phyloP scores from a whole-genome alignment of 371 early-diverging fungal genomes.

The Mucor velutinosus region DNA sequence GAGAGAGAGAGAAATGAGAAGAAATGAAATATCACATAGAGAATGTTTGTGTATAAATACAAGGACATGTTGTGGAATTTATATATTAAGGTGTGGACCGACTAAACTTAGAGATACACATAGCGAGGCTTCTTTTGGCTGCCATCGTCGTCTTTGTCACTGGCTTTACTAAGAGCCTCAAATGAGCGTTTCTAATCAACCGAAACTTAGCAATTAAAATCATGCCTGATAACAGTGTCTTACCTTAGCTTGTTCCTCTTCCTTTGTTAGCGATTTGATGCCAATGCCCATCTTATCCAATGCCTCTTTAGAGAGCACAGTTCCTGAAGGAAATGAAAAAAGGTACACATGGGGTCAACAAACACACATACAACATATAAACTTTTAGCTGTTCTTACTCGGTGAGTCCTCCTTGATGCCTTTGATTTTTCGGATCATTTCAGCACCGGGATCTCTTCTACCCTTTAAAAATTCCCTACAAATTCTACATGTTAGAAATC shows the following conservation, averaged over 20 bases:
- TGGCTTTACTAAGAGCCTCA: constrained; percentile 29
- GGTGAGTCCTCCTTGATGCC: constrained; percentile 36
- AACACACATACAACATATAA: background rate
- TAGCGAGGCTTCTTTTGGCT: constrained; percentile 38
- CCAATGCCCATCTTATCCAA: constrained; percentile 38
- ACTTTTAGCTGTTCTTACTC: constrained; percentile 15
- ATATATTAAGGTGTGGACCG: constrained; percentile 15
- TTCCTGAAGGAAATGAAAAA: constrained; percentile 4
- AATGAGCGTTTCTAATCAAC: constrained; percentile 37
- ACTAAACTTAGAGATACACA: constrained; percentile 31
- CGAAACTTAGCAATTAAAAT: constrained; percentile 2
- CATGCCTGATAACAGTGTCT: background rate
- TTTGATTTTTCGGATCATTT: constrained; percentile 41
- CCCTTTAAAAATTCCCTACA: constrained; percentile 41
- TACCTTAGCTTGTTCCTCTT: constrained; percentile 44
- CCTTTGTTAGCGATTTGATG: constrained; percentile 16
- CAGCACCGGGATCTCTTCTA: constrained; percentile 41
- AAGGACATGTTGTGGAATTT: constrained; percentile 17
- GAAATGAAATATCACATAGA: constrained; percentile 11
- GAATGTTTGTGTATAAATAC: constrained; percentile 20
- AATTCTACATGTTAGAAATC: constrained; percentile 3
- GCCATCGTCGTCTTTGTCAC: background rate
- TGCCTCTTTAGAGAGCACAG: constrained; percentile 36
- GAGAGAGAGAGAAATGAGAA: background rate
- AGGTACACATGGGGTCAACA: background rate